These are phyloP conservation scores for Cruciata laevipes DNA, from an alignment of 257 asterid species.

Conservation along the genomic window DNA sequence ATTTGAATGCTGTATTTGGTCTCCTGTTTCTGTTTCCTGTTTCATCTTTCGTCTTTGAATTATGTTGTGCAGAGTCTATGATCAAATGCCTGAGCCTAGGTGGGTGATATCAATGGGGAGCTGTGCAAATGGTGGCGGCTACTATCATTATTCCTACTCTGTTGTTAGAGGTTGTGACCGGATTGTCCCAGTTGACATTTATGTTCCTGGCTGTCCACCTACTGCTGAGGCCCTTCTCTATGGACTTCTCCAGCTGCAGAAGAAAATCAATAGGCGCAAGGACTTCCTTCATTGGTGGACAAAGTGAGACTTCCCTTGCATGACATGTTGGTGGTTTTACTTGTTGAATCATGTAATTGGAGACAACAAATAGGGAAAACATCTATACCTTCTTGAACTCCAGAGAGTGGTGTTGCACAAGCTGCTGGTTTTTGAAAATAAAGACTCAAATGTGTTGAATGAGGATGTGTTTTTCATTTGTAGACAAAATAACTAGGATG, in stretches of 20 bases:
- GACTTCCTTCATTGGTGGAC: constrained; percentile 98
- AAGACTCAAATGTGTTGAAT: neutral
- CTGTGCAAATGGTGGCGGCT: constrained; percentile 99
- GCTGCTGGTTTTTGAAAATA: constrained; percentile 10
- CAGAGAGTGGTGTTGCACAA: neutral
- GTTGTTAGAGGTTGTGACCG: constrained; percentile 93
- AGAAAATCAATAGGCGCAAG: constrained; percentile 90
- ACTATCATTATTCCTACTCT: constrained; percentile 86
- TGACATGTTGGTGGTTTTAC: constrained; percentile 8
- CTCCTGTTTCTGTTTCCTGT: neutral
- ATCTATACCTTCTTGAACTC: constrained; percentile 11
- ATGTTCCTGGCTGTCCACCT: constrained; percentile 96
- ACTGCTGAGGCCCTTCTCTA: constrained; percentile 95
- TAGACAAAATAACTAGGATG: neutral
- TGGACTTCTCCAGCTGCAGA: constrained; percentile 91
- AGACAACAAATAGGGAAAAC: neutral
- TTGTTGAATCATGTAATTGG: neutral
- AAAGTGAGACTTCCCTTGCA: constrained; percentile 29
- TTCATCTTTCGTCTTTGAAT: neutral
- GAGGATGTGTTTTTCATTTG: neutral
- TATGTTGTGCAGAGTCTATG: constrained; percentile 62
- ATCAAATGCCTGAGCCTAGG: constrained; percentile 99
- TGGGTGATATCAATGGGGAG: constrained; percentile 99
- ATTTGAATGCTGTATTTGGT: neutral
- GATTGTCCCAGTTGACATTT: constrained; percentile 92